These are phyloP conservation scores for Rhodotorula graminis DNA, from an alignment of 768 basidiomycete species.

Conservation along the genomic window DNA sequence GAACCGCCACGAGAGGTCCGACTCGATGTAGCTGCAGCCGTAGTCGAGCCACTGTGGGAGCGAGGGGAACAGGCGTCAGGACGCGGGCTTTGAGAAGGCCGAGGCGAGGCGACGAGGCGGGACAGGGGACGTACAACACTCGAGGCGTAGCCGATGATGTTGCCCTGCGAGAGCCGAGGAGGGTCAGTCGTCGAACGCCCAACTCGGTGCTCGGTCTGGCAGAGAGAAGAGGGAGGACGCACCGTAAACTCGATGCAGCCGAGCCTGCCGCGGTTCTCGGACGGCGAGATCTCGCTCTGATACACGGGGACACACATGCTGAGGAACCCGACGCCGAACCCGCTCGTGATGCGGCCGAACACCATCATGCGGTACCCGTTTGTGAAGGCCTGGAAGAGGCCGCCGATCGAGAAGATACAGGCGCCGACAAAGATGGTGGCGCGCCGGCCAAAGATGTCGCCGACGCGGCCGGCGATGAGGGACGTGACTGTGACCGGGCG, in stretches of 20 bases:
- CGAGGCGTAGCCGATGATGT: constrained; percentile 81
- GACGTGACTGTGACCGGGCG: constrained; percentile 63
- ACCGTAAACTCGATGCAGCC: constrained; percentile 90
- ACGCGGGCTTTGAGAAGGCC: not conserved
- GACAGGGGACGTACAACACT: constrained; percentile 76
- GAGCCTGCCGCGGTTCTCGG: constrained; percentile 78
- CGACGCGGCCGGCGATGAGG: constrained; percentile 77
- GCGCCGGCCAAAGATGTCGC: constrained; percentile 77
- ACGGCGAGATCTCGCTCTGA: constrained; percentile 84
- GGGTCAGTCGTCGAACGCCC: not conserved
- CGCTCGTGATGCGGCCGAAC: constrained; percentile 72
- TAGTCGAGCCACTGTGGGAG: constrained; percentile 78
- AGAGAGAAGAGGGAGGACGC: not conserved
- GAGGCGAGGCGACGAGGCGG: not conserved
- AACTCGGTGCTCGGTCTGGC: no score
- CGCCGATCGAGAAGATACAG: constrained; percentile 76
- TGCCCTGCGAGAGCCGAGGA: constrained; percentile 43
- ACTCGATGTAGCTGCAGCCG: constrained; percentile 80
- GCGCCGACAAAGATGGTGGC: constrained; percentile 81
- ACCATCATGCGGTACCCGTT: constrained; percentile 75
- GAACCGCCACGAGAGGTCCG: constrained; percentile 82
- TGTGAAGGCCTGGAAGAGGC: constrained; percentile 76
- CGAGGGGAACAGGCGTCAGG: not conserved
- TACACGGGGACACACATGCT: constrained; percentile 94
- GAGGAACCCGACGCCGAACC: constrained; percentile 83